Conservation (phyloP, 208 protist genomes). For the Leishmania guyanensis region DNA sequence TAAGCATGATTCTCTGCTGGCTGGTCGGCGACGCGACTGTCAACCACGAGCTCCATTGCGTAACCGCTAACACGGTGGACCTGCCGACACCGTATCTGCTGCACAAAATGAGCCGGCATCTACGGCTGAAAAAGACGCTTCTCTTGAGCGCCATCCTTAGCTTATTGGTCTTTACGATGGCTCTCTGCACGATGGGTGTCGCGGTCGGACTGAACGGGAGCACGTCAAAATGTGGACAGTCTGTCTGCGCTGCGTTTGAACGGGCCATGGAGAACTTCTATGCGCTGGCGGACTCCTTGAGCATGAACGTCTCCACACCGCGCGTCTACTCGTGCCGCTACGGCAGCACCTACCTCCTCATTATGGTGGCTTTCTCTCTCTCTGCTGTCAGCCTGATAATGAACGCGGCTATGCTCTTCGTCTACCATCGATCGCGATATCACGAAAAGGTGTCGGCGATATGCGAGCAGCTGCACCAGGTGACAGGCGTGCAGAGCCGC, state of each 20-base stretch:
- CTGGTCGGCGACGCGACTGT: constrained; percentile 25
- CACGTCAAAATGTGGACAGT: constrained; percentile 46
- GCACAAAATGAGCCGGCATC: constrained; percentile 23
- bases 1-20: constrained; percentile 30
- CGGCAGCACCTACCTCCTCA: constrained; percentile 29
- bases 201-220: constrained; percentile 21
- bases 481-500: constrained; percentile 11
- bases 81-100: constrained; percentile 23
- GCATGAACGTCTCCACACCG: neutral
- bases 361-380: constrained; percentile 32
- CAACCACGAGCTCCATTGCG: constrained; percentile 14
- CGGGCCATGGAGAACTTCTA: constrained; percentile 45
- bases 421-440: neutral
- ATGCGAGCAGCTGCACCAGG: constrained; percentile 16
- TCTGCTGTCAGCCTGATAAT: constrained; percentile 15
- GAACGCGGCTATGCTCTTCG: constrained; percentile 2
- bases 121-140: constrained; percentile 26
- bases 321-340: constrained; percentile 23
- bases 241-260: constrained; percentile 37
- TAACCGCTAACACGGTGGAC: constrained; percentile 19
- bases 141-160: constrained; percentile 24
- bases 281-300: neutral
- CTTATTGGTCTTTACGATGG: constrained; percentile 29
- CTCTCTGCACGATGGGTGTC: constrained; percentile 33
- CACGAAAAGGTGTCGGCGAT: constrained; percentile 13